Percentiles rank a stretch among this genome's conserved stretches.
Conservation (phyloP, 352 stramenopile genomes). For the Pythium periplocum region DNA sequence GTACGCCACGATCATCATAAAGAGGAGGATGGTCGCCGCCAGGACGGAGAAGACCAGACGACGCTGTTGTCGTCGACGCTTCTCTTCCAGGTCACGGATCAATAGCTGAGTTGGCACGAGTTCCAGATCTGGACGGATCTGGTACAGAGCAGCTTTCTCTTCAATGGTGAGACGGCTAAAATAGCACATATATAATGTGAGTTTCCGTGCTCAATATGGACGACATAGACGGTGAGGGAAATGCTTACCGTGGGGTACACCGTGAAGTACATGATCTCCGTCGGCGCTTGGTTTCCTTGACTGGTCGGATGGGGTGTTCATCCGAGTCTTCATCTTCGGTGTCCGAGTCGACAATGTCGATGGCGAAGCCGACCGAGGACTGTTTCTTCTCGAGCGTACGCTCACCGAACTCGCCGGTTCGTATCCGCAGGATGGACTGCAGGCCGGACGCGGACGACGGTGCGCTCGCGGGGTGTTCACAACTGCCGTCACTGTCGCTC, state of each 20-base stretch:
- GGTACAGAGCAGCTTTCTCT: conserved; percentile 72
- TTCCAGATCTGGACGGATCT: conserved; percentile 59
- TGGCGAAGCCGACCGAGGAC: conserved; percentile 58
- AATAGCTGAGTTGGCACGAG: conserved; percentile 57
- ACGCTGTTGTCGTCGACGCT: conserved; percentile 49
- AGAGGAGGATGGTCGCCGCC: conserved; percentile 50
- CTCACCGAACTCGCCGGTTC: conserved; percentile 24
- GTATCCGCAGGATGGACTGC: conserved; percentile 68
- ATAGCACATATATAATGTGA: neutral
- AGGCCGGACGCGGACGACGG: conserved; percentile 19
- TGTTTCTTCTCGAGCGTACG: conserved; percentile 56
- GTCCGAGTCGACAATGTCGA: conserved; percentile 41
- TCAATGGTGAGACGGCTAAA: conserved; percentile 59
- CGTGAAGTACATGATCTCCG: conserved; percentile 31
- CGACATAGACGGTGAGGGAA: too few species aligned
- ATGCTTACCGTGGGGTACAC: conserved; percentile 47
- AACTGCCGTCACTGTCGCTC: conserved; percentile 71
- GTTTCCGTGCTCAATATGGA: too few species aligned
- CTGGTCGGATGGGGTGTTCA: conserved; percentile 6
- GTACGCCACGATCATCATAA: conserved; percentile 80
- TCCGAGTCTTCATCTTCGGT: conserved; percentile 32
- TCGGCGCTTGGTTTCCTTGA: conserved; percentile 4
- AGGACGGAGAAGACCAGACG: conserved; percentile 68
- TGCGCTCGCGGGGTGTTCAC: conserved; percentile 18
- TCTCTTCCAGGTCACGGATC: conserved; percentile 55